These are phyloP conservation scores for Fusarium circinatum DNA, from an alignment of 2,329 filamentous ascomycete species.

Conservation along the genomic window DNA sequence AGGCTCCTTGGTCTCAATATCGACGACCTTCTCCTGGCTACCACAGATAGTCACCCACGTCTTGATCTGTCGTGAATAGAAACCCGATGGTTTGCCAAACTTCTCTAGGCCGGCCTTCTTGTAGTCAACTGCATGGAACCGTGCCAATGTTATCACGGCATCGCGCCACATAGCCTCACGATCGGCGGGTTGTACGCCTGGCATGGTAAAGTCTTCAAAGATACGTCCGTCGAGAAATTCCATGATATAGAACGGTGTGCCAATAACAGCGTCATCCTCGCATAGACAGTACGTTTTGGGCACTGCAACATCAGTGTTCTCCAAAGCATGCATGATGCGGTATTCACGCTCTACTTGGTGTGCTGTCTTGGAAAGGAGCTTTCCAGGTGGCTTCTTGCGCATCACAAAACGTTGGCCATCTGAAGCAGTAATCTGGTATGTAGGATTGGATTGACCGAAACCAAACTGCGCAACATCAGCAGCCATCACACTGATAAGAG, in stretches of 20 bases:
- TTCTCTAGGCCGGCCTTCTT: constrained; percentile 72
- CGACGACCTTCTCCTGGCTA: constrained; percentile 78
- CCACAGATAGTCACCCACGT: constrained; percentile 84
- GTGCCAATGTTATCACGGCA: constrained; percentile 83
- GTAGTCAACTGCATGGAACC: constrained; percentile 81
- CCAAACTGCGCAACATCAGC: constrained; percentile 73
- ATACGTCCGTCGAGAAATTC: constrained; percentile 93
- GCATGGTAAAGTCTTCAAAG: constrained; percentile 88
- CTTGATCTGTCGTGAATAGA: constrained; percentile 86
- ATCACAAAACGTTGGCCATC: constrained; percentile 81
- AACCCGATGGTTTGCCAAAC: constrained; percentile 80
- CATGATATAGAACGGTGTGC: constrained; percentile 98
- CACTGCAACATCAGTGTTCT: constrained; percentile 82
- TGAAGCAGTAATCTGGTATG: constrained; percentile 85
- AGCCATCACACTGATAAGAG: background rate
- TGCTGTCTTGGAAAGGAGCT: constrained; percentile 90
- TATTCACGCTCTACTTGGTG: constrained; percentile 98
- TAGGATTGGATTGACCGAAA: constrained; percentile 97
- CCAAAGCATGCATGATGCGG: constrained; percentile 85
- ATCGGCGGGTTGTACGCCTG: constrained; percentile 73
- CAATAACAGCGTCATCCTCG: constrained; percentile 81
- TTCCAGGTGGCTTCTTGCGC: constrained; percentile 97
- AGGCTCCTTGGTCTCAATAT: constrained; percentile 78
- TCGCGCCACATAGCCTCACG: constrained; percentile 86
- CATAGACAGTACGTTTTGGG: constrained; percentile 87